Base-by-base conservation (phyloP, 352 stramenopile genomes). In the Phytophthora brassicae region DNA sequence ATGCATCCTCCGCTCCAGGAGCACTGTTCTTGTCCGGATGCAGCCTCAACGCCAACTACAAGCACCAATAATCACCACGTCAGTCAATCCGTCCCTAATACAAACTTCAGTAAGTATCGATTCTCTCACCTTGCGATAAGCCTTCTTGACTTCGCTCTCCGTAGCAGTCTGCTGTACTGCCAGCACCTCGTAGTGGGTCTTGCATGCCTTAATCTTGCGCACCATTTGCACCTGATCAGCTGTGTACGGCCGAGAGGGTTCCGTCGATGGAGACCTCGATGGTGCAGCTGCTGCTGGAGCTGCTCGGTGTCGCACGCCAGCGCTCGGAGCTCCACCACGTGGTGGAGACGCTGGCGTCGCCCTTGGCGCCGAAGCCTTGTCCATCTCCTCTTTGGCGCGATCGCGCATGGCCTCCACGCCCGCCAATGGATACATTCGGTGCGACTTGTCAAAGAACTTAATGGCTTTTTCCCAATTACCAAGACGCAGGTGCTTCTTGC, bases 11-110 rank as follows among this genome's bases (percentile, higher is more conserved):
- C 4, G 97, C 95, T 36, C 96, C 89, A 1, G 95, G 96, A 0
- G 96, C 96, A 12, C 88, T 96, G 77, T 99, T 99, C 76, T 97
- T 97, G 66, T 97, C 90, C 0, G 90, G 90, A 67, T 97, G 90
- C 7, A 96, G 66, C 64, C 95, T 96, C 7, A 96, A 64, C 17
- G 90, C 90, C 38, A 96, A 75, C 85, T 96, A 71, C n/a, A 64
- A n/a, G n/a, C n/a, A n/a, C n/a, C 4, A 59, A 58, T 17, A 56
- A 64, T 12, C 45, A 47, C 28, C 16, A 64, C 2, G 33, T 61
- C 33, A 66, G 14, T 31, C n/a, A 70, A 55, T 13, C 53, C 51
- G 13, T 47, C 48, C 19, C 4, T 28, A 39, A 17, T 9, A 51
- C 17, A 43, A 44, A 26, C 12, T n/a, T n/a, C 35, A 56, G 31